These are phyloP conservation scores for Croton laevigatus DNA, from an alignment of 441 rosid genomes.

Conservation along the genomic window DNA sequence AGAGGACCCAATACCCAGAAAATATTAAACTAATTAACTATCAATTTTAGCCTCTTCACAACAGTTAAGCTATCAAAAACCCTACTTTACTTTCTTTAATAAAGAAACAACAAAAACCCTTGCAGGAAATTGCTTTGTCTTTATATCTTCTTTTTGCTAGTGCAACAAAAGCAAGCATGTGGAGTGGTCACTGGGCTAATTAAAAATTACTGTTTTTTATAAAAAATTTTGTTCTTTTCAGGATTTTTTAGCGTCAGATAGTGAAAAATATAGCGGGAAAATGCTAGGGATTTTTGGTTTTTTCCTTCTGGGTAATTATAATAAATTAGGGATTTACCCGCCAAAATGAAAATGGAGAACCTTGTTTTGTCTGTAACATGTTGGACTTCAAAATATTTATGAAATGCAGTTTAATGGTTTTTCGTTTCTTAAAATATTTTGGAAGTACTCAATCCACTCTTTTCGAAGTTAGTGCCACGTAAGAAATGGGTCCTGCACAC, in stretches of 20 bases:
- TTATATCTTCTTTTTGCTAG: background rate
- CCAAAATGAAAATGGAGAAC: conserved; percentile 32
- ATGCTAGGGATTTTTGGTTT: conserved; percentile 12
- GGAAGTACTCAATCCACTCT: background rate
- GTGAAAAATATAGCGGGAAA: conserved; percentile 41
- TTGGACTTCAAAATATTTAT: conserved; percentile 64
- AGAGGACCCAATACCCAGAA: conserved; percentile 24
- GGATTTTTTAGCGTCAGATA: conserved; percentile 21
- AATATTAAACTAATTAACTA: conserved; percentile 23
- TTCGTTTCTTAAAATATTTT: background rate
- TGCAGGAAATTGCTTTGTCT: conserved; percentile 23
- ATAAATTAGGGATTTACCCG: conserved; percentile 47
- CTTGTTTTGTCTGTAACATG: conserved; percentile 7
- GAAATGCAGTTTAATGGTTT: conserved; percentile 38
- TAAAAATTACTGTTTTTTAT: background rate
- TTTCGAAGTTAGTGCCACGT: conserved; percentile 32
- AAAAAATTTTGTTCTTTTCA: conserved; percentile 29
- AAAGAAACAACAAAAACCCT: conserved; percentile 32
- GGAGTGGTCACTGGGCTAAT: conserved; percentile 15
- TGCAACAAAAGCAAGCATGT: conserved; percentile 32
- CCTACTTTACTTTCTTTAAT: conserved; percentile 24
- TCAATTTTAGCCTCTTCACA: conserved; percentile 22
- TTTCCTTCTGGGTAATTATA: background rate
- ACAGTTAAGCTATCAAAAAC: conserved; percentile 19
- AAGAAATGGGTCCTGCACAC: conserved; percentile 16